A percentile compares a stretch with the other conserved stretches of the same genome.
Conservation (phyloP, 2,329 filamentous ascomycete genomes). For the Fusarium citri region DNA sequence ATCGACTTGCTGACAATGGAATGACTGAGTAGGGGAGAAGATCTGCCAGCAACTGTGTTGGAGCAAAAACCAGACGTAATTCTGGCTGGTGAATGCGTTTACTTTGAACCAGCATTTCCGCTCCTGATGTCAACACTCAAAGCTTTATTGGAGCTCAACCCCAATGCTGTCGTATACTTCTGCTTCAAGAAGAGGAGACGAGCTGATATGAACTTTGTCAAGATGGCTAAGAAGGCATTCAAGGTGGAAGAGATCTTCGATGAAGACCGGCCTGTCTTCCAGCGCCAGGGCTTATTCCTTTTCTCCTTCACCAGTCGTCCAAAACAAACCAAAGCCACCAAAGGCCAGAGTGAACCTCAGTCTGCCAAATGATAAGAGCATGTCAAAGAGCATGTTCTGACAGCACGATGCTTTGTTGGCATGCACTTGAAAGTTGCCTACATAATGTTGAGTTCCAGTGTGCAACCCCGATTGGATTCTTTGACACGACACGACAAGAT, state of each 20-base stretch:
- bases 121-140: constrained; percentile 82
- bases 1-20: constrained; percentile 36
- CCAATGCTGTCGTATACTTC: constrained; percentile 75
- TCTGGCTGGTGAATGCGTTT: constrained; percentile 96
- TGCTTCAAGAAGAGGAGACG: constrained; percentile 94
- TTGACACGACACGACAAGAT: neutral
- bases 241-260: constrained; percentile 71
- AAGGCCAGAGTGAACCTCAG: constrained; percentile 30
- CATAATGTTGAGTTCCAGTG: constrained; percentile 1
- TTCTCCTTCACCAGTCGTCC: constrained; percentile 65
- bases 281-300: constrained; percentile 69
- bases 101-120: constrained; percentile 96
- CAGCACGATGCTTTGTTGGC: constrained; percentile 27
- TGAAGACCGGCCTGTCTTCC: constrained; percentile 68
- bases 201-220: constrained; percentile 81
- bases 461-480: constrained; percentile 14
- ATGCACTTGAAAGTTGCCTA: constrained; percentile 17
- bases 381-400: constrained; percentile 36
- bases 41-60: constrained; percentile 64
- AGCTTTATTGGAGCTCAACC: constrained; percentile 79
- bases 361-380: constrained; percentile 34
- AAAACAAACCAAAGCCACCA: constrained; percentile 24
- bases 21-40: constrained; percentile 65
- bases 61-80: constrained; percentile 78
- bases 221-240: constrained; percentile 75